A percentile compares a stretch with the other conserved stretches of the same genome.
Evolutionary conservation across 2,329 filamentous ascomycete species (phyloP).

Genomic region (Truncatella angustata): DNA sequence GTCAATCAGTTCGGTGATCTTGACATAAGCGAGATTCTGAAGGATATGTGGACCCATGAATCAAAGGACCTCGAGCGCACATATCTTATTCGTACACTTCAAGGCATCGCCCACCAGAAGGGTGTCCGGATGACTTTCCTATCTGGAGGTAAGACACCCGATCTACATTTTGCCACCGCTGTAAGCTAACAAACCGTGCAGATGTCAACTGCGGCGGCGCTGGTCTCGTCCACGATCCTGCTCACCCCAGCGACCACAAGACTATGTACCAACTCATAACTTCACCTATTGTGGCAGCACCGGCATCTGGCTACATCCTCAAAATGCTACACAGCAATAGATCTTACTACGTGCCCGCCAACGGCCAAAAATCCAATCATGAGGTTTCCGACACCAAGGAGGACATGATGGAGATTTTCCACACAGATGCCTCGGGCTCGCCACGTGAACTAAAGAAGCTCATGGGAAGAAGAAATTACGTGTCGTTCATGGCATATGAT

Average conservation of each 20-base stretch:
- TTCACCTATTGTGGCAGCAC: constrained; percentile 86
- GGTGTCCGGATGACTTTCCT: constrained; percentile 96
- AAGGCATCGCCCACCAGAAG: constrained; percentile 93
- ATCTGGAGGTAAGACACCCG: constrained; percentile 65
- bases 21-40: constrained; percentile 88
- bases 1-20: constrained; percentile 96
- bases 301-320: constrained; percentile 80
- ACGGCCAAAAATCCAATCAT: constrained; percentile 72
- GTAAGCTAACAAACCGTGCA: constrained; percentile 30
- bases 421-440: constrained; percentile 83
- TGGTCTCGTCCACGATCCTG: constrained; percentile 89
- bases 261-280: constrained; percentile 99
- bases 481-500: constrained; percentile 91
- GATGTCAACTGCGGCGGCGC: constrained; percentile 89
- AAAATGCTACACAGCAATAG: constrained; percentile 96
- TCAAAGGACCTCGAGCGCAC: constrained; percentile 96
- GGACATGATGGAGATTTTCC: constrained; percentile 99
- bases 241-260: constrained; percentile 90
- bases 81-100: constrained; percentile 91
- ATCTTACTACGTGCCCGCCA: constrained; percentile 83
- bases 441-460: constrained; percentile 83
- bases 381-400: constrained; percentile 90
- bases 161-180: not conserved
- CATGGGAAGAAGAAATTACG: constrained; percentile 91
- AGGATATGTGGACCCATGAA: constrained; percentile 98